Conservation (phyloP, 176 grass and related monocot species). For the Carex kokanica region DNA sequence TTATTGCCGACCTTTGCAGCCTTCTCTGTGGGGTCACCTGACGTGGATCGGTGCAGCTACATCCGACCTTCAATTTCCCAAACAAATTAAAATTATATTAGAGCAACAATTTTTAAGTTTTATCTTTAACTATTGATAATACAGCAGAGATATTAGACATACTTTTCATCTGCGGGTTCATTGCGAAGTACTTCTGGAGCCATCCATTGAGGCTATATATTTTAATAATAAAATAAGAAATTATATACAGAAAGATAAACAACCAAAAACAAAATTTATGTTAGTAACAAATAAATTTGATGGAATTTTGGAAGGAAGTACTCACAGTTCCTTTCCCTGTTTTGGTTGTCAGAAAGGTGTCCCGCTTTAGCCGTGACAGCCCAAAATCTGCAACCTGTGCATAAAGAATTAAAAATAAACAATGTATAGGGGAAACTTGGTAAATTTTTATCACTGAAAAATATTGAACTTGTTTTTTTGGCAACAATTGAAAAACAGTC, state of each 20-base stretch:
- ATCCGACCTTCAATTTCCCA: constrained; percentile 73
- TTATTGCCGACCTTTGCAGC: constrained; percentile 38
- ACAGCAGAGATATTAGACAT: background rate
- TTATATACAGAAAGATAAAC: constrained; percentile 26
- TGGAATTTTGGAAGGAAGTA: constrained; percentile 23
- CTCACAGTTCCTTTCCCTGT: constrained; percentile 94
- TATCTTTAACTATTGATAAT: background rate
- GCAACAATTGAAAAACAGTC: constrained; percentile 1
- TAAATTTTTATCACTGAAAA: background rate
- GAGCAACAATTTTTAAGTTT: background rate
- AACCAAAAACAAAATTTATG: constrained; percentile 20
- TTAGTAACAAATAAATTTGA: constrained; percentile 1
- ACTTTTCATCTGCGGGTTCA: constrained; percentile 97
- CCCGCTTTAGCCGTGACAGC: constrained; percentile 89
- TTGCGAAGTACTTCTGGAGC: constrained; percentile 95
- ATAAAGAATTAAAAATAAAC: background rate
- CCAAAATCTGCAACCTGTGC: constrained; percentile 96
- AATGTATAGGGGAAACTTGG: background rate
- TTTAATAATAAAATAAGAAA: constrained; percentile 10
- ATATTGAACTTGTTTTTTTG: background rate
- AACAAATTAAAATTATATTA: constrained; percentile 28
- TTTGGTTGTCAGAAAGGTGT: constrained; percentile 92
- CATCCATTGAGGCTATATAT: constrained; percentile 92
- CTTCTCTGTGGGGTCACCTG: constrained; percentile 27
- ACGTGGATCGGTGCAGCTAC: constrained; percentile 54